Evolutionary conservation across 192 early-diverging fungal genomes (phyloP).

Genomic region (Entomortierella chlamydospora): DNA sequence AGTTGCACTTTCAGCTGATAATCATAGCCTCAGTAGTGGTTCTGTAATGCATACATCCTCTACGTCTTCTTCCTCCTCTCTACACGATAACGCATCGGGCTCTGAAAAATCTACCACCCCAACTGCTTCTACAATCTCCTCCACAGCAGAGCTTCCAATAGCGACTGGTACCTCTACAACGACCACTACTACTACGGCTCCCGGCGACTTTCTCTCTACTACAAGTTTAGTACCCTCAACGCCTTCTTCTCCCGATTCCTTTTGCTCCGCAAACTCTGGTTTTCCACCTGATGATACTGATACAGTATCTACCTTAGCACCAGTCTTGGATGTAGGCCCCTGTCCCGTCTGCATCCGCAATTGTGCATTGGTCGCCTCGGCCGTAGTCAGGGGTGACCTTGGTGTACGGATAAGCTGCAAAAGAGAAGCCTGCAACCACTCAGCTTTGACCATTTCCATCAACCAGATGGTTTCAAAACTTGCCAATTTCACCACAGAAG

Average conservation of each 20-base stretch:
- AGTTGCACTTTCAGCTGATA: background rate
- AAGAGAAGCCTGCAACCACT: conserved; percentile 48
- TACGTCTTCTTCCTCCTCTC: conserved; percentile 4
- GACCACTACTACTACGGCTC: no score
- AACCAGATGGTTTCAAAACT: conserved; percentile 73
- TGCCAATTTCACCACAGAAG: conserved; percentile 64
- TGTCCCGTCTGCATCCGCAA: conserved; percentile 61
- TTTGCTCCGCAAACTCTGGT: conserved; percentile 21
- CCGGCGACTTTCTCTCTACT: conserved; percentile 6
- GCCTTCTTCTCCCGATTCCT: conserved; percentile 36
- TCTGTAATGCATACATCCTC: background rate
- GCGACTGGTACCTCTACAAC: conserved; percentile 1
- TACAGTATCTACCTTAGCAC: background rate
- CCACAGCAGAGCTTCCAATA: background rate
- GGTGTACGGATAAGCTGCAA: conserved; percentile 56
- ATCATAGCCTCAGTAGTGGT: background rate
- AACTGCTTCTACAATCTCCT: background rate
- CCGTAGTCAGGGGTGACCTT: conserved; percentile 60
- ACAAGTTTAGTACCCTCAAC: background rate
- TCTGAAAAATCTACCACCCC: background rate
- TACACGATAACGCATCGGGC: background rate
- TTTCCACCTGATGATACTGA: conserved; percentile 15
- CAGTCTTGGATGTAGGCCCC: conserved; percentile 30
- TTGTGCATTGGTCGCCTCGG: conserved; percentile 58
- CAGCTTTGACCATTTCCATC: conserved; percentile 62